Conservation (phyloP, 306 rosid genomes). For the Carpinus fangiana region DNA sequence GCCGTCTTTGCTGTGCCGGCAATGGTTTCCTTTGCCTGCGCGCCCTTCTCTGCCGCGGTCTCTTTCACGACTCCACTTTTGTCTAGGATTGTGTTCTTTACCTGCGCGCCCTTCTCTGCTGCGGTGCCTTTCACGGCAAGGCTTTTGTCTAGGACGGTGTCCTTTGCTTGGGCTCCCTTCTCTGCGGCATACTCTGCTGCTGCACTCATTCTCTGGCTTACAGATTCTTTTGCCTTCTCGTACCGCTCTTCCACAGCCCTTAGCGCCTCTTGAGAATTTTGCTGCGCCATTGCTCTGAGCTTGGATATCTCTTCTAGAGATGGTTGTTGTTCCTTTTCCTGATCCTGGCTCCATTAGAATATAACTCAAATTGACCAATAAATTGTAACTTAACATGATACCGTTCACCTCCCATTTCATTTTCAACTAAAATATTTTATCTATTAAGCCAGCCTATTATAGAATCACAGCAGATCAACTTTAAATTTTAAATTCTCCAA, state of each 20-base stretch:
- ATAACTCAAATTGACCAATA: too few species aligned
- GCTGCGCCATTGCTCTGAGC: conserved; percentile 43
- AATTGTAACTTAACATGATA: too few species aligned
- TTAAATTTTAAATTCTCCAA: too few species aligned
- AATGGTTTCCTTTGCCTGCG: conserved; percentile 45
- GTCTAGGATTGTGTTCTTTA: conserved; percentile 18
- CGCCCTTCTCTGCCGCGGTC: conserved; percentile 27
- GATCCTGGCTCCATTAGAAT: too few species aligned
- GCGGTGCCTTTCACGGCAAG: not conserved
- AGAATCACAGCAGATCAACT: too few species aligned
- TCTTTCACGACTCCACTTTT: conserved; percentile 20
- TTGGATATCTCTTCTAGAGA: conserved; percentile 47
- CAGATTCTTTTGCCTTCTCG: conserved; percentile 39
- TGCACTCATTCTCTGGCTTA: conserved; percentile 23
- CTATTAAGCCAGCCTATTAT: too few species aligned
- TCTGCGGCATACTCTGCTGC: conserved; percentile 30
- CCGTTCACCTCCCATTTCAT: too few species aligned
- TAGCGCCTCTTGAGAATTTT: conserved; percentile 41
- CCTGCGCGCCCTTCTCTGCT: conserved; percentile 30
- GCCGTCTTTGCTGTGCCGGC: conserved; percentile 38
- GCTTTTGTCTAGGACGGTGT: conserved; percentile 6
- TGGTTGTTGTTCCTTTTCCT: not conserved
- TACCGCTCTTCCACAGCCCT: conserved; percentile 48
- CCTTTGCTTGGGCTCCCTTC: conserved; percentile 29
- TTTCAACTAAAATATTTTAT: too few species aligned